phyloP scores from a whole-genome alignment of 345 rosid genomes.

The Citrus maxima region DNA sequence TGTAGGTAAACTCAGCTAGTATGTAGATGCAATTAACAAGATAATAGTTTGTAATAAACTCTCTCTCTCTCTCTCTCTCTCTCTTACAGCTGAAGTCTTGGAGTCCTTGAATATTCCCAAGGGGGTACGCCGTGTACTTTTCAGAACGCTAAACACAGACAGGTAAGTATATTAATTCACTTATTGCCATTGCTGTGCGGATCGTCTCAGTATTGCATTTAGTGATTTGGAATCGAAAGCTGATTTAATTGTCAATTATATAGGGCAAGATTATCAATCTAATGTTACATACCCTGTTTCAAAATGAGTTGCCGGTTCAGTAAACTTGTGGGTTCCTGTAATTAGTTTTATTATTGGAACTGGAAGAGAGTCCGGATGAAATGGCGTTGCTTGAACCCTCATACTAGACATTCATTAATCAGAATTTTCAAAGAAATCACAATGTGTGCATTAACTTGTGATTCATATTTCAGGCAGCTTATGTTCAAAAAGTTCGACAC shows the following conservation, averaged over 20 bases:
- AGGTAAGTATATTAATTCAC: slow-evolving; percentile 33
- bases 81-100: slow-evolving; percentile 71
- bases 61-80: background rate
- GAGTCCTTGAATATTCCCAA: slow-evolving; percentile 70
- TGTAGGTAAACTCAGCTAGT: no score
- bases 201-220: background rate
- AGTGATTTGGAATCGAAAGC: background rate
- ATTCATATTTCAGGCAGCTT: slow-evolving; percentile 54
- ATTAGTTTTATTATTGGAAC: no score
- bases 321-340: background rate
- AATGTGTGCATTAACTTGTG: background rate
- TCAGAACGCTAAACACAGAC: slow-evolving; percentile 83
- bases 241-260: background rate
- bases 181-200: background rate
- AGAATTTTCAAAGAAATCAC: background rate
- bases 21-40: no score
- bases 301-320: background rate
- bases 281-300: background rate
- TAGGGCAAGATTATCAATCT: background rate
- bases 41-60: no score
- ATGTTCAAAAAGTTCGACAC: slow-evolving; percentile 75
- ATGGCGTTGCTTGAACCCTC: background rate
- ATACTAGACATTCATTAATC: background rate
- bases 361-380: background rate
- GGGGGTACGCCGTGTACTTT: slow-evolving; percentile 81